A percentile compares a stretch with the other conserved stretches of the same genome.
Evolutionary conservation across 2,329 filamentous ascomycete species (phyloP).

Genomic region (Penicillium sp.): DNA sequence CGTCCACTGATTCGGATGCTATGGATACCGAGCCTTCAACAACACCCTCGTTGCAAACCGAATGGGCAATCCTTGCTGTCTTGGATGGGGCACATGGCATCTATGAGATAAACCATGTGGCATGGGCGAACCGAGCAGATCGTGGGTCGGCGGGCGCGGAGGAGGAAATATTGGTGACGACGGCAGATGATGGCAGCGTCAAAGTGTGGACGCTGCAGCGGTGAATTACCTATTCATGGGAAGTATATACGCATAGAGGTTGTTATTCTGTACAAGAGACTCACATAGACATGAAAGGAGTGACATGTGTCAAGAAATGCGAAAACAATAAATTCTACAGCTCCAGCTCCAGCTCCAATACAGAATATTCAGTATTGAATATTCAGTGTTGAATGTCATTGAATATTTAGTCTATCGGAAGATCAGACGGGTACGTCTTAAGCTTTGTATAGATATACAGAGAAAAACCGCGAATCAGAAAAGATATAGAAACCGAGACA

Average conservation of each 20-base stretch:
- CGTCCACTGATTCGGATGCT: conserved; percentile 15
- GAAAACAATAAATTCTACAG: not conserved
- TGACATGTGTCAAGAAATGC: not conserved
- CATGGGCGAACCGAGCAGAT: conserved; percentile 78
- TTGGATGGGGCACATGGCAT: conserved; percentile 75
- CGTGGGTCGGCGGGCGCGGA: conserved; percentile 46
- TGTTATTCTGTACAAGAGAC: not conserved
- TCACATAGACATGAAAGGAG: not conserved
- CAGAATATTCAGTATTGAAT: not conserved
- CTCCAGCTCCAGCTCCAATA: too few relatives aligned
- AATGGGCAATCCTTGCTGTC: conserved; percentile 69
- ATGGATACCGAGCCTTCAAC: conserved; percentile 30
- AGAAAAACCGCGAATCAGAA: not conserved
- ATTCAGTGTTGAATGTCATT: not conserved
- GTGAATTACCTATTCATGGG: conserved; percentile 4
- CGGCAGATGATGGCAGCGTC: conserved; percentile 85
- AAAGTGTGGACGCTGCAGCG: conserved; percentile 66
- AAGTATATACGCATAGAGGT: not conserved
- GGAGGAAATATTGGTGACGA: conserved; percentile 77
- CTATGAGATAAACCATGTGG: conserved; percentile 89
- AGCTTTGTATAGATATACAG: conserved; percentile 3
- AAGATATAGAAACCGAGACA: not conserved
- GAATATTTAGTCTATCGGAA: conserved; percentile 3
- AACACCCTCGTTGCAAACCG: conserved; percentile 36
- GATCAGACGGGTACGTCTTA: not conserved